Evolutionary conservation across 2,329 filamentous ascomycete genomes (phyloP), one percentile per base, ranked within the genome.

Genomic region (Lasiodiplodia gonubiensis): DNA sequence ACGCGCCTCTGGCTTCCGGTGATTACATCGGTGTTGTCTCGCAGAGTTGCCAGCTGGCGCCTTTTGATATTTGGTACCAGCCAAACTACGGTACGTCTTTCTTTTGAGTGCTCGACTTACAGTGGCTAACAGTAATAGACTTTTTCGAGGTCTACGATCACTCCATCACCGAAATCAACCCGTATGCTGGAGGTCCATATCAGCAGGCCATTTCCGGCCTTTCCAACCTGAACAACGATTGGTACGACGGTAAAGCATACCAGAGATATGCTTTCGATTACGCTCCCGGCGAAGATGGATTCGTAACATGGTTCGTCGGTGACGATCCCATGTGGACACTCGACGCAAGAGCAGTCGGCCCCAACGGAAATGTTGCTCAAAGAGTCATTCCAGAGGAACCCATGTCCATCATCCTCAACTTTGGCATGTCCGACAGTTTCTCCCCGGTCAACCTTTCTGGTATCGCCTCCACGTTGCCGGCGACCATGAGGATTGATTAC

Each of bases 11-110:
- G 27, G 83, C 85, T 18, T 79, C 81, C 48, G 81, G 79, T 37
- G 82, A 81, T n/a, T 81, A 81, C 39, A 82, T 89, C 59, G 89
- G 89, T 54, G 80, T 82, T 23, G 89, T 87, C 2, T 91, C 89
- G 7, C 88, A 92, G 72, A 89, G 86, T 75, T 84, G 86, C 73
- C 89, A 91, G 72, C 83, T 88, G 68, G 90, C 89, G 1, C 90
- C 89, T 2, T 92, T 91, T 71, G 90, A 92, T 73, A 82, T 89
- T 54, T 90, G 86, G 83, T 92, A 90, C 73, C 86, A 88, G 77
- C 88, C 89, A 10, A 83, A 90, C 72, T 79, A 78, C 68, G 76
- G 78, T 80, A 68, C 73, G 73, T 14, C 63, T 42, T 39, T 55
- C 42, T n/a, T 69, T 33, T 39, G 11, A 12, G 21, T 1, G 25